Percentiles rank a stretch among this genome's conserved stretches.
These are phyloP conservation scores for Penicillium carneum DNA, from an alignment of 2,329 filamentous ascomycete species.

Conservation along the genomic window DNA sequence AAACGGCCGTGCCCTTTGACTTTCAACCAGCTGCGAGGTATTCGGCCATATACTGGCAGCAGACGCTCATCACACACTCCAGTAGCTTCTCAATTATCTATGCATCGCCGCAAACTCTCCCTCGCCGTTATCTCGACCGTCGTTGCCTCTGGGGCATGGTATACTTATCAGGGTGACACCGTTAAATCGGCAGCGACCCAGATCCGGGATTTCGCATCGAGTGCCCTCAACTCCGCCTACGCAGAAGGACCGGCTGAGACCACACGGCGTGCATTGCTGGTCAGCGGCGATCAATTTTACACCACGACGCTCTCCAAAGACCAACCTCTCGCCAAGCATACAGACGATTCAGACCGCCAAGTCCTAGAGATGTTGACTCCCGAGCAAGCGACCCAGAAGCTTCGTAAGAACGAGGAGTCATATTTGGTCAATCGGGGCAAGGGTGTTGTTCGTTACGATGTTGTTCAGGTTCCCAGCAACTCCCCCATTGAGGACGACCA, in stretches of 20 bases:
- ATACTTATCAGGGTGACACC: constrained; percentile 54
- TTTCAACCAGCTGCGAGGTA: constrained; percentile 49
- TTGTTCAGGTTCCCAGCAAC: constrained; percentile 93
- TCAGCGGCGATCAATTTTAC: constrained; percentile 88
- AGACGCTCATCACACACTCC: constrained; percentile 47
- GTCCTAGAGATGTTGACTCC: constrained; percentile 96
- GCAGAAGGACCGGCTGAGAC: constrained; percentile 60
- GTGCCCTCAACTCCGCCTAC: constrained; percentile 38
- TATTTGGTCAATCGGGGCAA: constrained; percentile 87
- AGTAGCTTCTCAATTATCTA: constrained; percentile 53
- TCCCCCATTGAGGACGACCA: constrained; percentile 98
- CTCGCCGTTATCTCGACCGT: constrained; percentile 57
- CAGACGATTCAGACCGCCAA: constrained; percentile 81
- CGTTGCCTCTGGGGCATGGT: constrained; percentile 59
- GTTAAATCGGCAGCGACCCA: constrained; percentile 37
- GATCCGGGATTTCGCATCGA: constrained; percentile 36
- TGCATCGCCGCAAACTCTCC: constrained; percentile 59
- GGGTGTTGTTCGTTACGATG: constrained; percentile 91
- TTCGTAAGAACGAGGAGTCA: constrained; percentile 88
- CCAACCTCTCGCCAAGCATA: constrained; percentile 85
- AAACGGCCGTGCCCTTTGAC: constrained; percentile 47
- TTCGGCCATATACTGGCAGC: constrained; percentile 46
- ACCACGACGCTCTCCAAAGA: constrained; percentile 86
- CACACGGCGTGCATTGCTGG: constrained; percentile 74
- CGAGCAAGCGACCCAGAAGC: constrained; percentile 88